Evolutionary conservation across 768 basidiomycete species (phyloP).

Genomic region (Pleurotus salmoneostramineus): DNA sequence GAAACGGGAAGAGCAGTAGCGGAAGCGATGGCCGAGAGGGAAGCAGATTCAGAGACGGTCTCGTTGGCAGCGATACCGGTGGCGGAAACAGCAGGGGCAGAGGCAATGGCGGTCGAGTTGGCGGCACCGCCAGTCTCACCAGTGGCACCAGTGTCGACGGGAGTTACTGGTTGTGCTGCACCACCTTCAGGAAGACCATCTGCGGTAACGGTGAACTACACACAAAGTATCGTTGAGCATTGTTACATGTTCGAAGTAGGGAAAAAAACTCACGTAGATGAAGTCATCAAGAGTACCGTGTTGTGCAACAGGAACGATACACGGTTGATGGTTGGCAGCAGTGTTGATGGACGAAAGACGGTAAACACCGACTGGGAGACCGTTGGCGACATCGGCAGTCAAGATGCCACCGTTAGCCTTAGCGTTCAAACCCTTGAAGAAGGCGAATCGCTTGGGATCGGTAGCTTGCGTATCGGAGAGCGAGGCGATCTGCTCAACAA

Average conservation of each 20-base stretch:
- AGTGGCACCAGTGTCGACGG: slow-evolving; percentile 12
- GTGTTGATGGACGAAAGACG: slow-evolving; percentile 50
- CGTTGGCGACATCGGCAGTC: slow-evolving; percentile 39
- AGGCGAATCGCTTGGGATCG: slow-evolving; percentile 50
- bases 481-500: slow-evolving; percentile 41
- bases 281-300: slow-evolving; percentile 47
- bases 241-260: slow-evolving; percentile 1
- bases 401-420: slow-evolving; percentile 48
- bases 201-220: slow-evolving; percentile 29
- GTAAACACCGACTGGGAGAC: slow-evolving; percentile 58
- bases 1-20: not conserved
- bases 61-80: slow-evolving; percentile 9
- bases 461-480: slow-evolving; percentile 38
- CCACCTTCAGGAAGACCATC: slow-evolving; percentile 19
- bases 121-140: slow-evolving; percentile 10
- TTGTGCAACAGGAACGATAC: slow-evolving; percentile 43
- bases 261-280: slow-evolving; percentile 33
- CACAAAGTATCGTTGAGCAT: slow-evolving; percentile 5
- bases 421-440: slow-evolving; percentile 60
- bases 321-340: slow-evolving; percentile 46
- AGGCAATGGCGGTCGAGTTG: slow-evolving; percentile 10
- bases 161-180: not conserved
- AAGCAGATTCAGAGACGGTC: slow-evolving; percentile 5
- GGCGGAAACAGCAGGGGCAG: slow-evolving; percentile 2
- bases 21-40: slow-evolving; percentile 8